Base-by-base conservation (phyloP, 2,329 filamentous ascomycete species). In the Gliomastix tumulicola region DNA sequence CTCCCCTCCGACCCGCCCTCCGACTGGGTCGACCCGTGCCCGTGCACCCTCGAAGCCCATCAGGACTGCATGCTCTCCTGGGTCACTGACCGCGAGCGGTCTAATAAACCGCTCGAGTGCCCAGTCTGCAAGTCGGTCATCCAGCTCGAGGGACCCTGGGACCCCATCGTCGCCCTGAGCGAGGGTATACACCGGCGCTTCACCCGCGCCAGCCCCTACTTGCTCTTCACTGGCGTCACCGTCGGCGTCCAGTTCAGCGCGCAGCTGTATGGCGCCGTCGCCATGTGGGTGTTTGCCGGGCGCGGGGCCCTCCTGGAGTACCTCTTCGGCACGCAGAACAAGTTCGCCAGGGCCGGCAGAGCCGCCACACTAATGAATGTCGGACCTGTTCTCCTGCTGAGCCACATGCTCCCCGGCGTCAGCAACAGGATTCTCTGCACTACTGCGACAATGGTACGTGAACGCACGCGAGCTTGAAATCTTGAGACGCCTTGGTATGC, bases 111-210 rank as follows among this genome's bases (percentile, higher is more conserved):
- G 42, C 78, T 96, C 44, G 66, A 76, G 37, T 98, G 92, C 55
- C 90, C 90, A 3, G 85, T 94, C 44, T 98, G 92, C 72, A 92
- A 94, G 57, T 74, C 79, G 3, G 74, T 79, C 46, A 94, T 97
- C 49, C 66, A 75, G 36, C 69, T 97, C 20, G 75, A 82, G 35
- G 80, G 89, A 34, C 84, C 85, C 12, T 76, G 73, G 50, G 88
- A 89, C 51, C 66, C 76, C 17, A 60, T 92, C 17, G 78, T 97
- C 20, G 75, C 82, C 36, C 50, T 81, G 1, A 74, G 81, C 42
- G 76, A 83, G 35, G 56, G 65, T 13, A 44, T 85, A 9, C 72
- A 82, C 48, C 63, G 66, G 25, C 53, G 54, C 63, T 57, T 79
- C 68, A 54, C 76, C 62, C 44, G 71, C 56, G 54, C 63, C 32